phyloP scores from a whole-genome alignment of 495 filamentous ascomycete species.

The Annulohypoxylon bovei region DNA sequence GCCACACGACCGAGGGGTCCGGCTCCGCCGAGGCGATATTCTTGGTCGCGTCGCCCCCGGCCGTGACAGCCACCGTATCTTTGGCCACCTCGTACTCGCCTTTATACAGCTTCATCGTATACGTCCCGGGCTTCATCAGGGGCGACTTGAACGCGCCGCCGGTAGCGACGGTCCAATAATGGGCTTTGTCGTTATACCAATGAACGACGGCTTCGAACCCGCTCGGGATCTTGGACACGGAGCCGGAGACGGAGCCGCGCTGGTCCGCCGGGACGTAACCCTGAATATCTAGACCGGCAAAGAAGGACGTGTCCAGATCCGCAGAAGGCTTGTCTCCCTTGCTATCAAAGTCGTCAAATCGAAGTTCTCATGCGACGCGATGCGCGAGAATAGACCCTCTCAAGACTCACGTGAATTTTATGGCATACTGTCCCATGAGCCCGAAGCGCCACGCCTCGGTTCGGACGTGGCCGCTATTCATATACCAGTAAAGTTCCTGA shows the following conservation, averaged over 20 bases:
- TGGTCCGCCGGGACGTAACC: slow-evolving; percentile 61
- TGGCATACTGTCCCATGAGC: slow-evolving; percentile 68
- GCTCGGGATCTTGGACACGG: slow-evolving; percentile 58
- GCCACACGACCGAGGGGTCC: slow-evolving; percentile 61
- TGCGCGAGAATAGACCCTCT: slow-evolving; percentile 44
- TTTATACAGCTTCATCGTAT: slow-evolving; percentile 71
- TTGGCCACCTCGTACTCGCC: slow-evolving; percentile 62
- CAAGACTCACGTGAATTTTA: slow-evolving; percentile 63
- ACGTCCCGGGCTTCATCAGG: slow-evolving; percentile 71
- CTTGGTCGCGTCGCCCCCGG: slow-evolving; percentile 56
- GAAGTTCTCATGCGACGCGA: neutral
- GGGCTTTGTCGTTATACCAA: slow-evolving; percentile 69
- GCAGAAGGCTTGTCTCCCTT: slow-evolving; percentile 57
- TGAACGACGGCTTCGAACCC: slow-evolving; percentile 66
- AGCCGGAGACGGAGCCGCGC: slow-evolving; percentile 67
- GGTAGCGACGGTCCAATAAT: slow-evolving; percentile 67
- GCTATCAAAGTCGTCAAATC: slow-evolving; percentile 25
- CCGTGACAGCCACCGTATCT: slow-evolving; percentile 57
- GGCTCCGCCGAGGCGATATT: slow-evolving; percentile 60
- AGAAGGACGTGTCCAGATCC: slow-evolving; percentile 65
- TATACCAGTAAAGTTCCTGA: slow-evolving; percentile 69
- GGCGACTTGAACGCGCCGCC: slow-evolving; percentile 67
- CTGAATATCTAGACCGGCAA: slow-evolving; percentile 58
- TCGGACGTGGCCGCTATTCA: slow-evolving; percentile 68
- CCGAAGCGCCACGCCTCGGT: slow-evolving; percentile 67